Evolutionary conservation across 2,329 filamentous ascomycete genomes (phyloP), one percentile per base, ranked within the genome.

Genomic region (Penicillium sp.): DNA sequence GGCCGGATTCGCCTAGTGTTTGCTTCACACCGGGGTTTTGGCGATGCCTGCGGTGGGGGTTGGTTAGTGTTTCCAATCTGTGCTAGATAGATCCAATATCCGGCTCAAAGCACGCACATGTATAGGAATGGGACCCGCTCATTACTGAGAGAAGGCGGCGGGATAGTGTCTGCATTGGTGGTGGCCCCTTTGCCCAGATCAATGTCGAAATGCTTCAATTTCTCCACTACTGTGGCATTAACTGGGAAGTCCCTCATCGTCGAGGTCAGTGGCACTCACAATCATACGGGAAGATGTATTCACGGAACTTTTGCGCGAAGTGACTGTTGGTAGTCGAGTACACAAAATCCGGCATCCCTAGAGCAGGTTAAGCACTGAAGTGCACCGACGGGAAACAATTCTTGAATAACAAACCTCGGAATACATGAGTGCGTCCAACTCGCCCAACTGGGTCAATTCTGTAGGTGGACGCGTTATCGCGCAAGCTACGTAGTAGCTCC

Each of bases 381-480:
- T 7, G 11, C 21, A 27, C 14, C 11, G 10, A 13, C 25, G 14
- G 11, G 11, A 7, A 4, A 13, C 4, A 27, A 6, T 13, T 7
- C 21, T n/a, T n/a, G n/a, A n/a, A n/a, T 9, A 7, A 37, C 65
- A 48, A 63, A 76, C 83, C 83, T 60, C 91, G 80, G 65, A 94
- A 98, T 25, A 91, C 80, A 72, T 97, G 89, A 1, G 85, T 93
- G 52, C 87, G 81, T 39, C 82, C 79, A 45, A 96, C 78, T 14
- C 81, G 67, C 6, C 88, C 88, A 3, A 90, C 75, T 1, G 82
- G 75, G 51, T 89, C 80, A 19, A 87, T 75, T 4, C 75, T 67
- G 60, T 90, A 91, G 7, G 66, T 76, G 7, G 73, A 76, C 1
- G 73, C 69, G 59, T 89, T 93, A 59, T 94, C 88, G 50, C 75